Percentiles rank a stretch among this genome's conserved stretches.
Conservation (phyloP, 768 basidiomycete species). For the Paxillus rubicundulus region DNA sequence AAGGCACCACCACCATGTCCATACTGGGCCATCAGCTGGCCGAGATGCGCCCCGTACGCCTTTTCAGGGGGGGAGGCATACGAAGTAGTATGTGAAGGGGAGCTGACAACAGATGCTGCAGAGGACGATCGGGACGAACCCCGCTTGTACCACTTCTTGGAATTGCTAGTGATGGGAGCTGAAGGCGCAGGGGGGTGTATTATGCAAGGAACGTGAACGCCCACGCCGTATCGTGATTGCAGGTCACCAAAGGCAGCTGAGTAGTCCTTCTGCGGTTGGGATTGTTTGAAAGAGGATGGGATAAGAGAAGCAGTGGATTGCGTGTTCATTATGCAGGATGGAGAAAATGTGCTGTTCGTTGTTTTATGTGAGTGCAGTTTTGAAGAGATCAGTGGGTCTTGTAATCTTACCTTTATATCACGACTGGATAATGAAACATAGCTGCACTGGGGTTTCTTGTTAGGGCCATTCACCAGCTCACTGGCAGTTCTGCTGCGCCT, state of each 20-base stretch:
- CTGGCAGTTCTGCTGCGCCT: no score
- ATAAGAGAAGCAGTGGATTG: not conserved
- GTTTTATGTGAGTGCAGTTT: not conserved
- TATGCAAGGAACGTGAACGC: not conserved
- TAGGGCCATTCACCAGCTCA: no score
- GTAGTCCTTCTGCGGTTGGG: conserved; percentile 21
- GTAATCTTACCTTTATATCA: no score
- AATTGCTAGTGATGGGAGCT: not conserved
- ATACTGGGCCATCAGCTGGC: conserved; percentile 1
- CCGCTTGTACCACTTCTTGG: conserved; percentile 21
- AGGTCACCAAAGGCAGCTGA: conserved; percentile 21
- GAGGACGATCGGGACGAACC: conserved; percentile 12
- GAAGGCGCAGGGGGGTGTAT: not conserved
- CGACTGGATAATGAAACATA: no score
- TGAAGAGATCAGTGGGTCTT: not conserved
- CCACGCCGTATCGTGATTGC: conserved; percentile 20
- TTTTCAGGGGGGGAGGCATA: not conserved
- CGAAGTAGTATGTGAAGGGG: not conserved
- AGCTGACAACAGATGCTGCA: conserved; percentile 12
- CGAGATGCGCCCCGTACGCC: not conserved
- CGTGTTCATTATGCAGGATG: not conserved
- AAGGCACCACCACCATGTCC: not conserved
- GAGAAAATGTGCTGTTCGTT: not conserved
- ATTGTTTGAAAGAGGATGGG: not conserved
- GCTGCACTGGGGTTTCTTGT: no score